Evolutionary conservation across 2,329 filamentous ascomycete species (phyloP).

Genomic region (Cladosporium sp.): DNA sequence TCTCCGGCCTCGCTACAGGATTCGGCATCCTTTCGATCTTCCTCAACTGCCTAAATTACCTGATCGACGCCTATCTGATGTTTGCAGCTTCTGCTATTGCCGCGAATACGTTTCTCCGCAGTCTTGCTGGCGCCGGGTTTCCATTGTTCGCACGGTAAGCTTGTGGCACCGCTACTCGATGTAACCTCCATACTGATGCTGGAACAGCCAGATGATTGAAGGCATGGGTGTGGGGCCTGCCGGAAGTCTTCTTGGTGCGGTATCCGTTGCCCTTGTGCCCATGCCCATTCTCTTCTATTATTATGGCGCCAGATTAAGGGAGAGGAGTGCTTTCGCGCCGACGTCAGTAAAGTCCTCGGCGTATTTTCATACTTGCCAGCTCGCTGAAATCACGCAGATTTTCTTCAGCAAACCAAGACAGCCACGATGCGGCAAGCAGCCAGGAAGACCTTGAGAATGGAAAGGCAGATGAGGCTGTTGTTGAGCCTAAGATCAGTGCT

Average conservation of each 20-base stretch:
- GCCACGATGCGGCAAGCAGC: background rate
- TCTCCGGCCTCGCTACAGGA: constrained; percentile 48
- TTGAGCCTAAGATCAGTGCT: background rate
- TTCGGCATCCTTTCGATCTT: constrained; percentile 55
- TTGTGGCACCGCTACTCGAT: background rate
- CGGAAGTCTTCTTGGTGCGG: constrained; percentile 38
- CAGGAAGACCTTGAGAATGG: background rate
- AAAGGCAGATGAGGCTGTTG: background rate
- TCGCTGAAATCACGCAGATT: background rate
- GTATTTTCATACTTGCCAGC: background rate
- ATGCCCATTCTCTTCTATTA: constrained; percentile 41
- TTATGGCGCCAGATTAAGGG: constrained; percentile 38
- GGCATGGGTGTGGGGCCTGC: constrained; percentile 45
- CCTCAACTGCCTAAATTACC: constrained; percentile 52
- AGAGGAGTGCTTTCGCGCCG: constrained; percentile 38
- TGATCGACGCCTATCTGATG: constrained; percentile 54
- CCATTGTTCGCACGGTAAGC: constrained; percentile 43
- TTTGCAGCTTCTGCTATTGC: constrained; percentile 50
- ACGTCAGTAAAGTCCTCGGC: constrained; percentile 15
- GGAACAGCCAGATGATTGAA: constrained; percentile 24
- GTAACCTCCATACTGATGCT: background rate
- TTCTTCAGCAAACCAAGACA: constrained; percentile 4
- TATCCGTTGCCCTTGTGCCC: constrained; percentile 38
- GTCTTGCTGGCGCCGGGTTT: constrained; percentile 45
- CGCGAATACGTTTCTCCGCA: constrained; percentile 50